These are phyloP conservation scores for Golovinomyces cichoracearum DNA, from an alignment of 2,329 filamentous ascomycete species.

Conservation along the genomic window DNA sequence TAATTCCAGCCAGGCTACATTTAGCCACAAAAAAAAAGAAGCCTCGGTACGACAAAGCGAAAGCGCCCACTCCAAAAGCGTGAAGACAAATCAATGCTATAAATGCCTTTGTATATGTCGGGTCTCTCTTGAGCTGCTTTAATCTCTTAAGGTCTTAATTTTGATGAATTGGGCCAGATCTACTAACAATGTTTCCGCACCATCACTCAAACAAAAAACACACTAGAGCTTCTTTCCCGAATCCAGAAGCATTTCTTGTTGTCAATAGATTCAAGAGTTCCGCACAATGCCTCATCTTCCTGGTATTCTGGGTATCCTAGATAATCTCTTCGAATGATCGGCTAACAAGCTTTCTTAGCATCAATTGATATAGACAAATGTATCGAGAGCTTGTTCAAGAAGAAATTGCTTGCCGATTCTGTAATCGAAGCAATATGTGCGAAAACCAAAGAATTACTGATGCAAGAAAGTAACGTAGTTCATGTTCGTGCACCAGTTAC, in stretches of 20 bases:
- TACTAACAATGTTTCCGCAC: slow-evolving; percentile 16
- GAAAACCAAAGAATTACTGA: slow-evolving; percentile 93
- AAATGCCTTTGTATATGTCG: too few relatives aligned
- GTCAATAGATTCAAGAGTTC: slow-evolving; percentile 3
- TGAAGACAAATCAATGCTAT: too few relatives aligned
- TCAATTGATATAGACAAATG: slow-evolving; percentile 98
- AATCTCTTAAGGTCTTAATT: too few relatives aligned
- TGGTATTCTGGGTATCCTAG: slow-evolving; percentile 18
- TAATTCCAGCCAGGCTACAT: too few relatives aligned
- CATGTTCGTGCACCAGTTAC: slow-evolving; percentile 89
- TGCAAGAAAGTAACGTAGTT: slow-evolving; percentile 99
- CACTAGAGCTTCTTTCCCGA: slow-evolving; percentile 5
- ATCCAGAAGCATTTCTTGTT: slow-evolving; percentile 6
- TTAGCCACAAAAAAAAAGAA: too few relatives aligned
- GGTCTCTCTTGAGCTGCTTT: too few relatives aligned
- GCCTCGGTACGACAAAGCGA: too few relatives aligned
- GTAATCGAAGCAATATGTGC: slow-evolving; percentile 98
- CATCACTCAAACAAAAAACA: slow-evolving; percentile 3
- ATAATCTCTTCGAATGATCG: not conserved
- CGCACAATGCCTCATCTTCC: slow-evolving; percentile 30
- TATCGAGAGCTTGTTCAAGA: slow-evolving; percentile 87
- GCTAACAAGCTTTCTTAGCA: slow-evolving; percentile 23
- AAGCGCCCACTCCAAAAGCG: too few relatives aligned
- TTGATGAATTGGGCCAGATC: too few relatives aligned
- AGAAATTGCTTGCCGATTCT: slow-evolving; percentile 86